Conservation (phyloP, 2,329 filamentous ascomycete species). For the Penicillium sclerotiorum region DNA sequence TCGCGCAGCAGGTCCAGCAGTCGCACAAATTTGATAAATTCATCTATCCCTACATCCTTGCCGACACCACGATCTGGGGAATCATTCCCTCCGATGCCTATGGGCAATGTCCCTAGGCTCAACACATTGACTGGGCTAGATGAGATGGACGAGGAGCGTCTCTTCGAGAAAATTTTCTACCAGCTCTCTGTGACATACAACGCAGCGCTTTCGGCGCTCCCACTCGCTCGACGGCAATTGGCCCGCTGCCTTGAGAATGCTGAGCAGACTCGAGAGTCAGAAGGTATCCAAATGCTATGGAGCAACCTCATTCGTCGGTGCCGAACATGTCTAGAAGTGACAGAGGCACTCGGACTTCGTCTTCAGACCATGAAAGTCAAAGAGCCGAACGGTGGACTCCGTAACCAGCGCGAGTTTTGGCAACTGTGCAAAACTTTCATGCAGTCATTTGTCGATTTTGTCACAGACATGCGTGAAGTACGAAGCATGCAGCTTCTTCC, state of each 20-base stretch:
- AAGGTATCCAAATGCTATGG: constrained; percentile 67
- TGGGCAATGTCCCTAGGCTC: constrained; percentile 52
- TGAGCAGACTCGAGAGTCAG: constrained; percentile 61
- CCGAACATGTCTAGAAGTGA: constrained; percentile 69
- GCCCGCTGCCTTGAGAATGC: constrained; percentile 64
- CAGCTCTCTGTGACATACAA: constrained; percentile 74
- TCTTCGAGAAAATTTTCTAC: constrained; percentile 81
- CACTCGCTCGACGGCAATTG: constrained; percentile 69
- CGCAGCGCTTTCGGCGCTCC: constrained; percentile 71
- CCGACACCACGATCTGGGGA: constrained; percentile 78
- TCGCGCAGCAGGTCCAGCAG: constrained; percentile 52
- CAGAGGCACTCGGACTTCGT: constrained; percentile 71
- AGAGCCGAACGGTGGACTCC: constrained; percentile 71
- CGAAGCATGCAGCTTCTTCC: constrained; percentile 54
- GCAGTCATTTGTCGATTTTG: constrained; percentile 51
- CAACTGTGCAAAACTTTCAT: constrained; percentile 67
- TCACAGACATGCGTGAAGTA: constrained; percentile 51
- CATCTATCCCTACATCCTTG: constrained; percentile 51
- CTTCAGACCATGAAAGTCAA: constrained; percentile 81
- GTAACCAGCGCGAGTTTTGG: constrained; percentile 63
- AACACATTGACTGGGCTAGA: constrained; percentile 63
- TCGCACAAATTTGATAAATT: constrained; percentile 56
- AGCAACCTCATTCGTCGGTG: constrained; percentile 72
- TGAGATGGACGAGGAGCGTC: constrained; percentile 72
- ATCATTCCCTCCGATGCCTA: constrained; percentile 63